A percentile compares a stretch with the other conserved stretches of the same genome.
These are phyloP conservation scores for Potentilla sterilis DNA, from an alignment of 306 rosid genomes.

Conservation along the genomic window DNA sequence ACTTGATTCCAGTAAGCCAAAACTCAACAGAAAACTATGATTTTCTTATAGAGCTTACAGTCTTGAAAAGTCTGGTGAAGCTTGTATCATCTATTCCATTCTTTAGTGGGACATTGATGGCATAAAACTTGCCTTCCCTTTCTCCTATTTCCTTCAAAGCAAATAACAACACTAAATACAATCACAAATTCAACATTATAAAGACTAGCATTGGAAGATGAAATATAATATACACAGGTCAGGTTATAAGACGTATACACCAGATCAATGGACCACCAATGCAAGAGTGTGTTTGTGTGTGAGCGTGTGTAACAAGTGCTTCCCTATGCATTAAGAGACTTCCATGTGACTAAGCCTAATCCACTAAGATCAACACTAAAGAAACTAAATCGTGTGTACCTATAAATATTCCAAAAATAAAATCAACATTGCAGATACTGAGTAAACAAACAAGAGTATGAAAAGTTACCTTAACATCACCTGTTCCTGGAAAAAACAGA, in stretches of 20 bases:
- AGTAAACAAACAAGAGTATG: constrained; percentile 13
- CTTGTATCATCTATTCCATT: constrained; percentile 98
- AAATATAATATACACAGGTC: not conserved
- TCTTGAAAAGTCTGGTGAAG: constrained; percentile 93
- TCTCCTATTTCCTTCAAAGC: constrained; percentile 96
- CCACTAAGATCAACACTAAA: not conserved
- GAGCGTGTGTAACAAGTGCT: not conserved
- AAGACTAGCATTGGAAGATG: not conserved
- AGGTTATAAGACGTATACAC: constrained; percentile 14
- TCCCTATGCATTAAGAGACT: not conserved
- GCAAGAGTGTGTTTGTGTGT: not conserved
- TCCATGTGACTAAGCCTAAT: not conserved
- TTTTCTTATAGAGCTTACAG: constrained; percentile 55
- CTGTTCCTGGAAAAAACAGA: constrained; percentile 92
- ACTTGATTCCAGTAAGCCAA: constrained; percentile 22
- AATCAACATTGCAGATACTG: not conserved
- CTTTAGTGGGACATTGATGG: constrained; percentile 95
- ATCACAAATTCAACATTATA: constrained; percentile 21
- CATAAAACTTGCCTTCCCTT: constrained; percentile 95
- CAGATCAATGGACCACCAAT: not conserved
- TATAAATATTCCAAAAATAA: not conserved
- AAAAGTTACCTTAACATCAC: constrained; percentile 87
- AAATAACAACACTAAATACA: constrained; percentile 43
- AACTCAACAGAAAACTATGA: constrained; percentile 18
- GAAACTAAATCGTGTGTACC: not conserved